A percentile compares a stretch with the other conserved stretches of the same genome.
Conservation (phyloP, 768 basidiomycete genomes). For the Suillus occidentalis region DNA sequence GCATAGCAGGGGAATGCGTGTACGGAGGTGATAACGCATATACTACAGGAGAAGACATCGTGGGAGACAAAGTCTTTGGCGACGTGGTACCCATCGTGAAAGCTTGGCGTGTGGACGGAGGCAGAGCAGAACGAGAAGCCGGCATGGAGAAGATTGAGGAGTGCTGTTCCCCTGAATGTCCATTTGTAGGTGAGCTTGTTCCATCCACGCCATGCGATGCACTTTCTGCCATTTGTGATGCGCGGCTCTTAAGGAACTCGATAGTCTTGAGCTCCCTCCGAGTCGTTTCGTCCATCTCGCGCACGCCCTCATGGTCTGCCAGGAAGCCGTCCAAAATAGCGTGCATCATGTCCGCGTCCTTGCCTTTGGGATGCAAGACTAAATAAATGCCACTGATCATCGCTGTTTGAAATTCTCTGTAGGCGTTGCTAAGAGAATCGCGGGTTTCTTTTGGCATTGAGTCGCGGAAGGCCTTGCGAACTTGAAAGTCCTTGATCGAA, state of each 20-base stretch:
- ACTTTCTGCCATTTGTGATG: conserved; percentile 49
- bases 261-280: conserved; percentile 82
- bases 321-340: conserved; percentile 78
- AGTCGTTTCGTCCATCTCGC: conserved; percentile 82
- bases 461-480: conserved; percentile 69
- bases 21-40: conserved; percentile 29
- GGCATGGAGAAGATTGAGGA: conserved; percentile 15
- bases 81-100: conserved; percentile 22
- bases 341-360: conserved; percentile 71
- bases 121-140: conserved; percentile 7
- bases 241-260: conserved; percentile 73
- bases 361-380: conserved; percentile 73
- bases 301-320: conserved; percentile 47
- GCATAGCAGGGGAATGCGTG: conserved; percentile 51
- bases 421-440: conserved; percentile 75
- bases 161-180: conserved; percentile 45
- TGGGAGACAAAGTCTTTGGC: conserved; percentile 21
- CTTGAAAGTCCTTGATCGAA: conserved; percentile 82
- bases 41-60: conserved; percentile 13
- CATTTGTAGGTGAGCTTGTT: not conserved
- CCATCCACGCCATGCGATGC: conserved; percentile 18
- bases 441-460: conserved; percentile 60
- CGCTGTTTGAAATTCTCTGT: conserved; percentile 84
- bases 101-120: conserved; percentile 18
- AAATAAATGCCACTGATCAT: conserved; percentile 91